These are phyloP conservation scores for Fraxinus anomala DNA, from an alignment of 257 asterid species.

Conservation along the genomic window DNA sequence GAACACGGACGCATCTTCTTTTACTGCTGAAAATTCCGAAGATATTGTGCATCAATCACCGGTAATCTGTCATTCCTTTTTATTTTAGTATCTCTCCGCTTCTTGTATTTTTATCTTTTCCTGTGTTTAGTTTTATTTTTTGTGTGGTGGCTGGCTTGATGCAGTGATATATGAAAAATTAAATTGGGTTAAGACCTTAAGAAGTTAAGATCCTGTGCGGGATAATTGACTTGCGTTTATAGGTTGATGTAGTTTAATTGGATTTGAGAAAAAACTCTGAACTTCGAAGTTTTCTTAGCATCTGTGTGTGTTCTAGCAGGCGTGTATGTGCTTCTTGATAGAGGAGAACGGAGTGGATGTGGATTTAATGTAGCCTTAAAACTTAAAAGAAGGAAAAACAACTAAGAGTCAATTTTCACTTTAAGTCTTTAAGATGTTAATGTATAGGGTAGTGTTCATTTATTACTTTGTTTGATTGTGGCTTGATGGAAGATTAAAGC, in stretches of 20 bases:
- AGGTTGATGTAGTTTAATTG: not conserved
- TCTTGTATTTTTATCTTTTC: not conserved
- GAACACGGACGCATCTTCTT: conserved; percentile 47
- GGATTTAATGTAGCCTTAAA: not conserved
- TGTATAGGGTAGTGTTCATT: not conserved
- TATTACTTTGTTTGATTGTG: conserved; percentile 7
- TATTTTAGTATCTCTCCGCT: not conserved
- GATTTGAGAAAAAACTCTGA: not conserved
- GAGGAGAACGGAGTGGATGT: conserved; percentile 6
- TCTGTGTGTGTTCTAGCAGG: not conserved
- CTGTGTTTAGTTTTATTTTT: not conserved
- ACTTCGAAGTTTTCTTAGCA: not conserved
- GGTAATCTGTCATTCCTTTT: conserved; percentile 32
- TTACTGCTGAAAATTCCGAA: conserved; percentile 38
- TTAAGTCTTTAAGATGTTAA: not conserved
- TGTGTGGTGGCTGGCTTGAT: conserved; percentile 4
- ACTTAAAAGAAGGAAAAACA: not conserved
- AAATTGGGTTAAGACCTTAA: conserved; percentile 3
- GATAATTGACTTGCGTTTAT: not conserved
- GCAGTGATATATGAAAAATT: conserved; percentile 2
- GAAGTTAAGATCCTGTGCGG: conserved; percentile 7
- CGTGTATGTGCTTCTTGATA: not conserved
- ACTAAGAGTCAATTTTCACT: not conserved
- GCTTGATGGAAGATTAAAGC: conserved; percentile 10
- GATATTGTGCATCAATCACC: conserved; percentile 22